A percentile compares a stretch with the other conserved stretches of the same genome.
Conservation (phyloP, 2,329 filamentous ascomycete genomes). For the Claviceps sp. region DNA sequence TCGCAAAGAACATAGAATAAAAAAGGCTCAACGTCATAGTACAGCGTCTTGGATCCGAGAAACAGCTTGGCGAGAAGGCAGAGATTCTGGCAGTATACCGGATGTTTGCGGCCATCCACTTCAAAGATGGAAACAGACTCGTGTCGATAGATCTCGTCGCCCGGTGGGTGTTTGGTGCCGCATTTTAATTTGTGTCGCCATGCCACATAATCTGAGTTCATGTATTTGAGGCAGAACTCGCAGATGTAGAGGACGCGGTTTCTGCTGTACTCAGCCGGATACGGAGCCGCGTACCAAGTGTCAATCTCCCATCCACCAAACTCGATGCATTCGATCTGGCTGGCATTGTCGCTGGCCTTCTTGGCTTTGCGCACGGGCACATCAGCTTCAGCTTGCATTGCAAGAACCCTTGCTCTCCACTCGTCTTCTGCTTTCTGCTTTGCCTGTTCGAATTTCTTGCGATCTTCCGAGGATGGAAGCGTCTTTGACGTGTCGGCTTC, state of each 20-base stretch:
- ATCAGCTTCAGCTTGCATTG: constrained; percentile 50
- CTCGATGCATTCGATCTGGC: constrained; percentile 97
- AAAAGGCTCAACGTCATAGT: constrained; percentile 96
- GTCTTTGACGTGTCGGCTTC: constrained; percentile 90
- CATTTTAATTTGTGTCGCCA: constrained; percentile 98
- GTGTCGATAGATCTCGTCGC: constrained; percentile 93
- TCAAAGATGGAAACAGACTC: constrained; percentile 90
- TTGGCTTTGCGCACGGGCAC: constrained; percentile 50
- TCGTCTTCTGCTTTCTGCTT: constrained; percentile 85
- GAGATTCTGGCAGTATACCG: constrained; percentile 96
- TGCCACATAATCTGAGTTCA: constrained; percentile 97
- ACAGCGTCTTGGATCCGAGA: constrained; percentile 94
- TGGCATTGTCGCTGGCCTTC: constrained; percentile 74
- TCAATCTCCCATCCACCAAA: constrained; percentile 97
- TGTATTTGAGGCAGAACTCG: constrained; percentile 98
- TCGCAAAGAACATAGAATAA: constrained; percentile 96
- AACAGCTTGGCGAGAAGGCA: constrained; percentile 94
- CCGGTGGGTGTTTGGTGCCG: constrained; percentile 88
- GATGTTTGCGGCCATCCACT: constrained; percentile 91
- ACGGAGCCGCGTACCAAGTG: constrained; percentile 97
- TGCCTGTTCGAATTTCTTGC: constrained; percentile 77
- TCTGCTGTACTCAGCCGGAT: constrained; percentile 94
- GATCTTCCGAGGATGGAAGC: constrained; percentile 65
- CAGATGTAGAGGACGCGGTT: constrained; percentile 97
- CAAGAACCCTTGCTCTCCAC: constrained; percentile 57